Evolutionary conservation across 148 eudicot species (phyloP).

Genomic region (Rhododendron williamsianum): DNA sequence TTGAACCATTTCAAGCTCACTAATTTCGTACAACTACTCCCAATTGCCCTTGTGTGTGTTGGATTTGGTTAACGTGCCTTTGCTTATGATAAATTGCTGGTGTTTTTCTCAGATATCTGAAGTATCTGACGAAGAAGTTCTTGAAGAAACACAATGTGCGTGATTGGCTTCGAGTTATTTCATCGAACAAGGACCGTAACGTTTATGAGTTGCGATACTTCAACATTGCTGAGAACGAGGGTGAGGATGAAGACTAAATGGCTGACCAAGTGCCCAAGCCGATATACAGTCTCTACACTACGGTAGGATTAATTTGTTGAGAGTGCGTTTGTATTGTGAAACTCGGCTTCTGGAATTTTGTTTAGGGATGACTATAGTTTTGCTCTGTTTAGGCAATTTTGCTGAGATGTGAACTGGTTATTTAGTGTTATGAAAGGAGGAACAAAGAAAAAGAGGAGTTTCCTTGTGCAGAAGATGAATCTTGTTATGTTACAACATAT

Average conservation of each 20-base stretch:
- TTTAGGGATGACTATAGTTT: background rate
- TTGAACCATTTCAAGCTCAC: background rate
- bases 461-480: background rate
- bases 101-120: conserved; percentile 35
- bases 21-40: background rate
- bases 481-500: too few relatives aligned
- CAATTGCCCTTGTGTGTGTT: background rate
- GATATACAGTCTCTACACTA: background rate
- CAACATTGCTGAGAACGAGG: conserved; percentile 67
- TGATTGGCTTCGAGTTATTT: conserved; percentile 61
- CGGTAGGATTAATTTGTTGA: background rate
- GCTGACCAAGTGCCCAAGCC: background rate
- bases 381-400: background rate
- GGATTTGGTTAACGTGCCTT: background rate
- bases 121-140: conserved; percentile 63
- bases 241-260: conserved; percentile 30
- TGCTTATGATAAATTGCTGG: background rate
- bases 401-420: background rate
- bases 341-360: background rate
- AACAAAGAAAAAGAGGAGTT: background rate
- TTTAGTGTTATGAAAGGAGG: background rate
- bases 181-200: conserved; percentile 54
- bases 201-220: conserved; percentile 54
- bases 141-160: conserved; percentile 62
- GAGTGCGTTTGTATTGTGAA: background rate